A percentile compares a stretch with the other conserved stretches of the same genome.
Evolutionary conservation across 2,329 filamentous ascomycete species (phyloP).

Genomic region (Epichloe sibirici): DNA sequence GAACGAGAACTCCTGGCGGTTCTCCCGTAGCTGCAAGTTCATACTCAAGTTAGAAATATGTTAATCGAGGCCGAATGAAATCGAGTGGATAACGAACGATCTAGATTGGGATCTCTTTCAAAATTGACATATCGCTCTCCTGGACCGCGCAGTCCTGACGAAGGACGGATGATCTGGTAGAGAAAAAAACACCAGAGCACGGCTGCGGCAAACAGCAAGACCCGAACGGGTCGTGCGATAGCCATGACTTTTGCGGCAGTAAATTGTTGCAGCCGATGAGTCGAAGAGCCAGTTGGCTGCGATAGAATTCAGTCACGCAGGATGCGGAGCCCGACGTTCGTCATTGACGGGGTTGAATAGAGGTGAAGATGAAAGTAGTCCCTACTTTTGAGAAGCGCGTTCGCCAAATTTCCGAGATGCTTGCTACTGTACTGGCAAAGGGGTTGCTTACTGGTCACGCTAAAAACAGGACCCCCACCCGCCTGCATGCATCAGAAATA

Average conservation of each 20-base stretch:
- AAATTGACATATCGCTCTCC: slow-evolving; percentile 40
- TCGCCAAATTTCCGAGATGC: too few species aligned
- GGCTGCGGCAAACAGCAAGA: slow-evolving; percentile 59
- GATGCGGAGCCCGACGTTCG: not conserved
- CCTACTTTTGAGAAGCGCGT: too few species aligned
- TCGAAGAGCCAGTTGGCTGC: not conserved
- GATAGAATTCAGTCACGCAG: not conserved
- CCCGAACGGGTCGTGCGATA: slow-evolving; percentile 72
- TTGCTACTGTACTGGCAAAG: not conserved
- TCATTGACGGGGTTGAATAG: not conserved
- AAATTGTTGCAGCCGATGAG: not conserved
- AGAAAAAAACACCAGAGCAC: slow-evolving; percentile 70
- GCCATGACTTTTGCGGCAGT: slow-evolving; percentile 46
- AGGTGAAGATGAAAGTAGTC: not conserved
- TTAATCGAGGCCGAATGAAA: not conserved
- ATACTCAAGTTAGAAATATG: slow-evolving; percentile 8
- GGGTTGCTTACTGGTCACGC: not conserved
- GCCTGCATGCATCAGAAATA: not conserved
- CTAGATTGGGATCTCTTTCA: slow-evolving; percentile 72
- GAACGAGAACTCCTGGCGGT: slow-evolving; percentile 62
- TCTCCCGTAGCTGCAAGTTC: slow-evolving; percentile 59
- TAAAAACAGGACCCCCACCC: not conserved
- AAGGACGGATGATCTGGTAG: slow-evolving; percentile 57
- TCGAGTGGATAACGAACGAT: slow-evolving; percentile 48
- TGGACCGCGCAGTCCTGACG: slow-evolving; percentile 30